Conservation (phyloP, 2,329 filamentous ascomycete genomes). For the Alternaria rosae region DNA sequence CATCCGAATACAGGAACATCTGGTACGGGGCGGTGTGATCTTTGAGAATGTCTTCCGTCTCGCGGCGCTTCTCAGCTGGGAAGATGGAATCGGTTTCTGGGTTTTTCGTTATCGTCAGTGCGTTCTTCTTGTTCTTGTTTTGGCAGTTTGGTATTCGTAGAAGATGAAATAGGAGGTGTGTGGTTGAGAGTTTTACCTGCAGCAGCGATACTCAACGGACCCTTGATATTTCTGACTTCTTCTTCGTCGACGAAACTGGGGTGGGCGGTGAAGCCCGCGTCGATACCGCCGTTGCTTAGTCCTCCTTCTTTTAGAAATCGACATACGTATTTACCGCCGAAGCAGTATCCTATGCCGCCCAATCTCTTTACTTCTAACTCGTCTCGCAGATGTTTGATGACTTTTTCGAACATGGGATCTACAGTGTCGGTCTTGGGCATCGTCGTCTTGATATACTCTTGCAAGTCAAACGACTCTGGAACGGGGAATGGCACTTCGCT, state of each 20-base stretch:
- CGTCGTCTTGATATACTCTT: slow-evolving; percentile 56
- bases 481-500: slow-evolving; percentile 66
- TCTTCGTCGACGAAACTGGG: slow-evolving; percentile 73
- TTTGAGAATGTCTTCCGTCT: slow-evolving; percentile 66
- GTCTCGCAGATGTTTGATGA: slow-evolving; percentile 66
- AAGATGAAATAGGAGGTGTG: too few relatives aligned
- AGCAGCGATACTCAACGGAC: slow-evolving; percentile 68
- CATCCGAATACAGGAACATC: slow-evolving; percentile 76
- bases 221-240: slow-evolving; percentile 65
- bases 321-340: slow-evolving; percentile 68
- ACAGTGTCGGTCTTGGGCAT: slow-evolving; percentile 53
- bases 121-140: not conserved
- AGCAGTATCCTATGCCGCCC: slow-evolving; percentile 75
- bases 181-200: slow-evolving; percentile 58
- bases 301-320: slow-evolving; percentile 66
- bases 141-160: too few relatives aligned
- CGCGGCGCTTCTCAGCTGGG: slow-evolving; percentile 61
- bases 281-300: slow-evolving; percentile 50
- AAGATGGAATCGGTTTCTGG: slow-evolving; percentile 67
- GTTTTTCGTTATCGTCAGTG: not conserved
- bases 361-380: slow-evolving; percentile 63
- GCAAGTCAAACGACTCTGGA: slow-evolving; percentile 58
- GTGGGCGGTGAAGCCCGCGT: slow-evolving; percentile 77
- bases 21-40: slow-evolving; percentile 69
- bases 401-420: slow-evolving; percentile 62